Percentiles rank a stretch among this genome's conserved stretches.
Evolutionary conservation across 148 eudicot species (phyloP).

Genomic region (Suaeda aralocaspica): DNA sequence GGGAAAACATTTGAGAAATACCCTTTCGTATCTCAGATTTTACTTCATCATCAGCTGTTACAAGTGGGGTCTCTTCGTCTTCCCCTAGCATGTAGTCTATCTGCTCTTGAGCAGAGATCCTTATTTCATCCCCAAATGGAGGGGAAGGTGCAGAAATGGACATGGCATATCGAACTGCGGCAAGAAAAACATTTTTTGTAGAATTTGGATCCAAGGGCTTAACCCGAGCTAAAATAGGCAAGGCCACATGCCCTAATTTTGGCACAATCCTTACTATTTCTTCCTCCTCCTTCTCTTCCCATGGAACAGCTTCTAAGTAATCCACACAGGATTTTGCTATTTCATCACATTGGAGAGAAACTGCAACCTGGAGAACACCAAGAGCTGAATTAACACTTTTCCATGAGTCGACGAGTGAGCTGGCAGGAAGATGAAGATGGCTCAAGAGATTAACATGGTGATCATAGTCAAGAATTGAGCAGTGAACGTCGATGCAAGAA

Average conservation of each 20-base stretch:
- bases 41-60: slow-evolving; percentile 56
- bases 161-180: slow-evolving; percentile 77
- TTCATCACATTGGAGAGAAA: slow-evolving; percentile 43
- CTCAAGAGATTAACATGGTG: slow-evolving; percentile 49
- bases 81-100: slow-evolving; percentile 85
- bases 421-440: slow-evolving; percentile 40
- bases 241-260: slow-evolving; percentile 51
- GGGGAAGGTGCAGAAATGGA: slow-evolving; percentile 44
- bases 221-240: slow-evolving; percentile 59
- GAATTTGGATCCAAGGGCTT: slow-evolving; percentile 45
- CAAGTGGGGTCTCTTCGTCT: slow-evolving; percentile 52
- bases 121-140: slow-evolving; percentile 67
- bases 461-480: slow-evolving; percentile 43
- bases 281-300: slow-evolving; percentile 78
- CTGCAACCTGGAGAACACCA: slow-evolving; percentile 62
- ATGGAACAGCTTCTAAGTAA: slow-evolving; percentile 72
- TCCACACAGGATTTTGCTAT: slow-evolving; percentile 46
- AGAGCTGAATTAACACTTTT: slow-evolving; percentile 52
- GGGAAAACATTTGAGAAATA: slow-evolving; percentile 41
- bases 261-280: slow-evolving; percentile 45
- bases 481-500: slow-evolving; percentile 45
- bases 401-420: slow-evolving; percentile 50
- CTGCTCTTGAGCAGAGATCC: slow-evolving; percentile 85
- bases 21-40: slow-evolving; percentile 48
- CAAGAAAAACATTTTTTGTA: slow-evolving; percentile 57